Conservation (phyloP, 2,329 filamentous ascomycete species). For the Penicillium sp. region DNA sequence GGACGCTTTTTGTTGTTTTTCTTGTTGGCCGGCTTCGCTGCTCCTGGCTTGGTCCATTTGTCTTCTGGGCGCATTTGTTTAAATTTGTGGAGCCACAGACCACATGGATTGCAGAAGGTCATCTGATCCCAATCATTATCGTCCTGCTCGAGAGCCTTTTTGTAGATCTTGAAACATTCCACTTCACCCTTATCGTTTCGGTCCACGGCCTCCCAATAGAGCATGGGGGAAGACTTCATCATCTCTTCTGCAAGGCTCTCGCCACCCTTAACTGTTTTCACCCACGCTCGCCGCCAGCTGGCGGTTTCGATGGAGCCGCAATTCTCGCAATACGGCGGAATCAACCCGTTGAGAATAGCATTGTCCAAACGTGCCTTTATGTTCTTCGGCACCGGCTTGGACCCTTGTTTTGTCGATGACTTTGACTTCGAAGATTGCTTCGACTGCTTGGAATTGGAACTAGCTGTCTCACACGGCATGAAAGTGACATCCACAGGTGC, state of each 20-base stretch:
- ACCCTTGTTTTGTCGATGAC: slow-evolving; percentile 43
- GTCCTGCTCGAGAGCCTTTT: slow-evolving; percentile 67
- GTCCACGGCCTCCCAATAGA: slow-evolving; percentile 69
- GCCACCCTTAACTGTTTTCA: slow-evolving; percentile 69
- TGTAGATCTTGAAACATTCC: slow-evolving; percentile 69
- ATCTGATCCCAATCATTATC: slow-evolving; percentile 72
- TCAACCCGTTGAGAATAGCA: slow-evolving; percentile 72
- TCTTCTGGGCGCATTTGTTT: slow-evolving; percentile 79
- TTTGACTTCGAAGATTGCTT: slow-evolving; percentile 31
- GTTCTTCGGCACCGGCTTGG: slow-evolving; percentile 64
- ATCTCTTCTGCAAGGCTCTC: slow-evolving; percentile 71
- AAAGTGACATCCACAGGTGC: slow-evolving; percentile 46
- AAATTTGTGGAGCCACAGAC: slow-evolving; percentile 90
- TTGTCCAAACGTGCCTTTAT: slow-evolving; percentile 57
- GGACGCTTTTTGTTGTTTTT: slow-evolving; percentile 42
- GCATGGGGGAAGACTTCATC: slow-evolving; percentile 69
- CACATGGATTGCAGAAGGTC: slow-evolving; percentile 90
- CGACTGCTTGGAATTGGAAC: not conserved
- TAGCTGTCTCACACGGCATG: slow-evolving; percentile 37
- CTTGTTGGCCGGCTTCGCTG: slow-evolving; percentile 38
- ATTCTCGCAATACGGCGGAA: slow-evolving; percentile 86
- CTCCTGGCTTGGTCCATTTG: slow-evolving; percentile 67
- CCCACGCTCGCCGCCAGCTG: slow-evolving; percentile 92
- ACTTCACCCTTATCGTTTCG: slow-evolving; percentile 63
- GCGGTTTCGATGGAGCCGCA: slow-evolving; percentile 95